Conservation (phyloP, 2,329 filamentous ascomycete species). For the Alternaria gansuensis region DNA sequence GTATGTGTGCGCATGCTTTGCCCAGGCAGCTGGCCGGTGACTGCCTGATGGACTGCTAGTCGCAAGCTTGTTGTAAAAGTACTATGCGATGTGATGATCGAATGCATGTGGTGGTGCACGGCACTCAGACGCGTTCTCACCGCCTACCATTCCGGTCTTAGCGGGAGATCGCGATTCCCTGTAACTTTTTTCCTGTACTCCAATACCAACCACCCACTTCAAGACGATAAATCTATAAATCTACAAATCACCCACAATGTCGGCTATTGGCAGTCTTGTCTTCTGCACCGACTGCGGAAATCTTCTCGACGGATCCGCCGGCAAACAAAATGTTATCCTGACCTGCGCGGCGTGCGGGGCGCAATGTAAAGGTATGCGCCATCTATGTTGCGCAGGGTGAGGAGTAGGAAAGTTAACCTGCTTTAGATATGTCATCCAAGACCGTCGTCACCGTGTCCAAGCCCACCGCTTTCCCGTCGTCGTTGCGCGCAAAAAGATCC, state of each 20-base stretch:
- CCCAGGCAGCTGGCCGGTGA: not conserved
- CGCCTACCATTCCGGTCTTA: conserved; percentile 36
- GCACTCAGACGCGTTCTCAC: conserved; percentile 37
- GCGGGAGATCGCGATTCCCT: conserved; percentile 29
- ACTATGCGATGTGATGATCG: conserved; percentile 15
- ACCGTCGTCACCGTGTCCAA: conserved; percentile 85
- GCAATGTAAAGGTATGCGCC: conserved; percentile 50
- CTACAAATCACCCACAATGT: conserved; percentile 65
- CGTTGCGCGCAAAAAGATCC: conserved; percentile 86
- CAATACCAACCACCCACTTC: conserved; percentile 7
- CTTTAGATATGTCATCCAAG: conserved; percentile 62
- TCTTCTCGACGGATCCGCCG: conserved; percentile 81
- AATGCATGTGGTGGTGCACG: conserved; percentile 15
- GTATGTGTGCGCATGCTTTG: conserved; percentile 25
- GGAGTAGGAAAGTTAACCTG: not conserved
- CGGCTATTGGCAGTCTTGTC: conserved; percentile 86
- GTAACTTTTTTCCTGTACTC: conserved; percentile 32
- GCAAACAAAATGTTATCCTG: conserved; percentile 76
- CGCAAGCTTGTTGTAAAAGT: not conserved
- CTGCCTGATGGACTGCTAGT: not conserved
- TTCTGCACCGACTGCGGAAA: conserved; percentile 96
- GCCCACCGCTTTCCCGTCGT: conserved; percentile 86
- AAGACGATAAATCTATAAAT: conserved; percentile 11
- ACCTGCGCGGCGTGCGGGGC: conserved; percentile 87
- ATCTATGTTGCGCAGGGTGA: not conserved